Conservation (phyloP, 164 flowering plant genomes). For the Piper longum region DNA sequence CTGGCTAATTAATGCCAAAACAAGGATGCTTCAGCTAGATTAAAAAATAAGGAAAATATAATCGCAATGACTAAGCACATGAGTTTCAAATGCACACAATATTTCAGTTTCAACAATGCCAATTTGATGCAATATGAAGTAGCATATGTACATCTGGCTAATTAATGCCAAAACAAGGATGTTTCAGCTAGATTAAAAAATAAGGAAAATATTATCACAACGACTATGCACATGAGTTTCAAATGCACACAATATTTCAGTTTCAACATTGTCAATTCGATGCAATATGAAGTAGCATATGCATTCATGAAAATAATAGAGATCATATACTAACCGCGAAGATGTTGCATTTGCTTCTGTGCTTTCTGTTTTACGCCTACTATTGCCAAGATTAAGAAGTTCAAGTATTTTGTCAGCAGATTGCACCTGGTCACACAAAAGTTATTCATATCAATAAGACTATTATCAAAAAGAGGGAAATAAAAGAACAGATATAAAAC, state of each 20-base stretch:
- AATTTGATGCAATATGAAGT: background rate
- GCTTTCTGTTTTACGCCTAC: conserved; percentile 86
- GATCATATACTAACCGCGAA: conserved; percentile 43
- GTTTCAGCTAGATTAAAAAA: too few species aligned
- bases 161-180: too few species aligned
- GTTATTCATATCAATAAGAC: background rate
- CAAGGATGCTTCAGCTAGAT: too few species aligned
- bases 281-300: background rate
- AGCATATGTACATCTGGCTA: too few species aligned
- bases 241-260: background rate
- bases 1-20: too few species aligned
- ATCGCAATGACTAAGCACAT: background rate
- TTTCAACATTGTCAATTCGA: background rate
- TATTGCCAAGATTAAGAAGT: conserved; percentile 74
- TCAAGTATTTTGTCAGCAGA: conserved; percentile 88
- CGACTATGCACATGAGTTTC: background rate
- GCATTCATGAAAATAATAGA: too few species aligned
- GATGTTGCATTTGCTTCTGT: conserved; percentile 87
- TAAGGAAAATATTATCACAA: background rate
- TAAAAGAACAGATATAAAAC: too few species aligned
- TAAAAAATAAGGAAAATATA: too few species aligned
- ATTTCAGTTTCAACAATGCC: background rate
- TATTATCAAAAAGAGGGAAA: too few species aligned
- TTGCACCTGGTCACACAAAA: conserved; percentile 36
- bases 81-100: background rate